Percentiles rank a stretch among this genome's conserved stretches.
phyloP scores from a whole-genome alignment of 148 eudicot genomes.

The Cornus controversa region DNA sequence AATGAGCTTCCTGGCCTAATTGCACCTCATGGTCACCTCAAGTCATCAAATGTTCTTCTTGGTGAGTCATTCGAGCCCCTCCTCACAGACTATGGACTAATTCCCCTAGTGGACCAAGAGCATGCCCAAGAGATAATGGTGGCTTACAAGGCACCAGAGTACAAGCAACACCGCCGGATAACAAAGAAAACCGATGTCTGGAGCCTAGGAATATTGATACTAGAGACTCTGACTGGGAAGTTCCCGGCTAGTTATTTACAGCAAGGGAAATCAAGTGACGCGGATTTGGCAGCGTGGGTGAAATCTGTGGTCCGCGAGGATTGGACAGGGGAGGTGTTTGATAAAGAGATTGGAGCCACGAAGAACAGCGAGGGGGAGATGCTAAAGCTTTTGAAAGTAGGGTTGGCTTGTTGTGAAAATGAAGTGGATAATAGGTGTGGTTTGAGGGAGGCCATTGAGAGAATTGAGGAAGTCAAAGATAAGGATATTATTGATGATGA shows the following conservation, averaged over 20 bases:
- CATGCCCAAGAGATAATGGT: constrained; percentile 64
- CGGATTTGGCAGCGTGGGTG: constrained; percentile 41
- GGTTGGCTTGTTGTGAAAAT: constrained; percentile 53
- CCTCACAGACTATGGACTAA: constrained; percentile 63
- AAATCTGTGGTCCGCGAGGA: constrained; percentile 25
- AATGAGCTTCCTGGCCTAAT: constrained; percentile 59
- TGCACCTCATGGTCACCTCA: constrained; percentile 83
- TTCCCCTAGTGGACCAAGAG: constrained; percentile 71
- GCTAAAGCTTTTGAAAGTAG: constrained; percentile 62
- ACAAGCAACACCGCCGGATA: constrained; percentile 39
- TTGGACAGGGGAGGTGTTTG: constrained; percentile 35
- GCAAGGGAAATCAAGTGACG: constrained; percentile 46
- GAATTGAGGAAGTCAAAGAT: constrained; percentile 60
- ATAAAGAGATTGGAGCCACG: constrained; percentile 45
- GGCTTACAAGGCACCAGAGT: constrained; percentile 88
- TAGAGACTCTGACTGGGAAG: constrained; percentile 70
- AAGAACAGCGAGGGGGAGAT: constrained; percentile 52
- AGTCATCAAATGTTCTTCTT: constrained; percentile 82
- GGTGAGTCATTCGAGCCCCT: constrained; percentile 42
- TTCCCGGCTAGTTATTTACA: constrained; percentile 51
- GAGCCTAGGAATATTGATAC: constrained; percentile 70
- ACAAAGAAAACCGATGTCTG: constrained; percentile 78
- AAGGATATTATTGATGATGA: constrained; percentile 42
- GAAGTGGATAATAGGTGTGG: constrained; percentile 64
- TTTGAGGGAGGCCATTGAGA: constrained; percentile 62